Evolutionary conservation across 2,329 filamentous ascomycete genomes (phyloP), one percentile per base, ranked within the genome.

Genomic region (Coniochaeta sp.): DNA sequence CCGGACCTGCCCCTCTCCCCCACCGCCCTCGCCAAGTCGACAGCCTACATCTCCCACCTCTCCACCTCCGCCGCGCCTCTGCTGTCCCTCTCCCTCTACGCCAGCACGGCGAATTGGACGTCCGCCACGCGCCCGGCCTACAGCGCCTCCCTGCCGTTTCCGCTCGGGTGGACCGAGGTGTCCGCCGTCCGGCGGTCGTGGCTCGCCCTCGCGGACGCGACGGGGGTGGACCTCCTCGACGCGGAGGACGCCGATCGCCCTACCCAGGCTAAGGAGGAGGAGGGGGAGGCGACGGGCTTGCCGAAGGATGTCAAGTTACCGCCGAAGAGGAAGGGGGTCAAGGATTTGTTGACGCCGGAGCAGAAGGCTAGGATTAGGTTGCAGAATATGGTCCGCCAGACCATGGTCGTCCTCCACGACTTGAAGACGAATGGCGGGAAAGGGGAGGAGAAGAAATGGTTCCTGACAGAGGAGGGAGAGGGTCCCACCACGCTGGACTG

Each of bases 31-130:
- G 78, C 78, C 22, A 77, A 82, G 60, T 58, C 63, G 47, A 62
- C 73, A 57, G 82, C 75, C 55, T 77, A 79, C 69, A 74, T 81
- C 31, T 80, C 88, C 56, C 91, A 91, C 68, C 72, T 96, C 58
- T 76, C 84, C 64, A 80, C 84, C 24, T 83, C 86, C 53, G 89
- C 86, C n/a, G 82, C 85, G 48, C 82, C 86, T 28, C 80, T 97
- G 54, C 67, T 96, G 60, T 88, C 95, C 60, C 83, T 96, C 52
- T 91, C 85, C 49, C 85, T 97, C 60, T 97, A 95, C 67, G 87
- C 94, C 56, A 94, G 91, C 28, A 89, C 86, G 52, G 83, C 90
- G 57, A 96, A 97, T 72, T 99, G 94, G 79, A 77, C 83, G 51
- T 74, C 78, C 40, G 73, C 79, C 48, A 96, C 91, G 4, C 83